Evolutionary conservation across 768 basidiomycete species (phyloP).

Genomic region (Gymnopilus junonius): DNA sequence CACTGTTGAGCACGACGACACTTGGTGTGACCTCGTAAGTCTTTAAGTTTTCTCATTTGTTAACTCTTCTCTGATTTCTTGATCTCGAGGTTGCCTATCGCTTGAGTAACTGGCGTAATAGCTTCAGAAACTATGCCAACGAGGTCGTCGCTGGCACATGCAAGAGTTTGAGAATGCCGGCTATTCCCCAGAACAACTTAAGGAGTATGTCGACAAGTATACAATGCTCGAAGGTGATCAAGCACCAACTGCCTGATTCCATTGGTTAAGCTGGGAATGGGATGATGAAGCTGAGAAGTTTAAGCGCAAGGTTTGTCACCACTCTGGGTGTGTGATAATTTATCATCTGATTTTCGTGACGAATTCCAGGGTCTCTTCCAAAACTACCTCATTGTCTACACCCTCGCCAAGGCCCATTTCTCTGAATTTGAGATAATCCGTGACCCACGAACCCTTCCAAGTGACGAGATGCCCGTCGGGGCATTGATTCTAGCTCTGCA

Average conservation of each 20-base stretch:
- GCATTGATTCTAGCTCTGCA: conserved; percentile 19
- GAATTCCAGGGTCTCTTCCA: conserved; percentile 22
- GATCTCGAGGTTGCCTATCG: conserved; percentile 16
- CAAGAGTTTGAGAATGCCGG: too few relatives aligned
- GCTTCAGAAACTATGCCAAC: conserved; percentile 12
- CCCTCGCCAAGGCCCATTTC: conserved; percentile 21
- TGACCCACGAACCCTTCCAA: not conserved
- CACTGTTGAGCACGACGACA: conserved; percentile 15
- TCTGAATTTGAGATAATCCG: conserved; percentile 14
- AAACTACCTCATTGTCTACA: conserved; percentile 16
- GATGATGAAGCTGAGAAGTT: not conserved
- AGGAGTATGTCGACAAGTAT: not conserved
- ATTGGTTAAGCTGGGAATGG: conserved; percentile 7
- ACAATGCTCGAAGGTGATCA: not conserved
- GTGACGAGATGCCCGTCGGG: conserved; percentile 11
- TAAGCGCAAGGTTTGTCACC: not conserved
- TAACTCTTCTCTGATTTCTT: not conserved
- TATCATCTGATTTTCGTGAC: too few relatives aligned
- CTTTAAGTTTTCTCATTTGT: not conserved
- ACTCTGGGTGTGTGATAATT: too few relatives aligned
- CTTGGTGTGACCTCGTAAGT: conserved; percentile 23
- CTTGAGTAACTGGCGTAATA: conserved; percentile 20
- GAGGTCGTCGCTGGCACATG: not conserved
- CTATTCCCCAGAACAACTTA: not conserved
- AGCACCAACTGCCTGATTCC: conserved; percentile 8